Evolutionary conservation across 768 basidiomycete species (phyloP).

Genomic region (Boletus patriciae): DNA sequence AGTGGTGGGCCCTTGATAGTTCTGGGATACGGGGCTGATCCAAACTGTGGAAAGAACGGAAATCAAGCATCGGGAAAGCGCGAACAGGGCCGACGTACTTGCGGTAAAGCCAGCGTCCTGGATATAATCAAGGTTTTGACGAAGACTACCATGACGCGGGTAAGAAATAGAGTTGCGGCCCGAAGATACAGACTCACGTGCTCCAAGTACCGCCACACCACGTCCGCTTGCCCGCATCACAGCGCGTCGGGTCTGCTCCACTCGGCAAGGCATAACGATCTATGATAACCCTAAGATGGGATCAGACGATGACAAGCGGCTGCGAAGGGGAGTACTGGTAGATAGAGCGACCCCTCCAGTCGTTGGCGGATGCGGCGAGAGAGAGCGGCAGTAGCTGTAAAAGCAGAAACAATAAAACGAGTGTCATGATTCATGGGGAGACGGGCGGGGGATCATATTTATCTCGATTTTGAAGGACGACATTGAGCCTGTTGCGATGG

Average conservation of each 20-base stretch:
- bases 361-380: constrained; percentile 10
- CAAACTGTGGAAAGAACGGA: constrained; percentile 51
- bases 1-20: constrained; percentile 68
- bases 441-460: not conserved
- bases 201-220: constrained; percentile 21
- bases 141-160: constrained; percentile 46
- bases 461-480: not conserved
- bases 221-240: constrained; percentile 13
- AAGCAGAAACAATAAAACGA: constrained; percentile 2
- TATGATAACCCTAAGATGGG: constrained; percentile 4
- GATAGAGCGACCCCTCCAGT: constrained; percentile 18
- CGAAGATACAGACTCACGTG: constrained; percentile 1
- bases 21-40: constrained; percentile 82
- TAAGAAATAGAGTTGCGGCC: not conserved
- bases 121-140: constrained; percentile 81
- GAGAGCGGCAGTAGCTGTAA: not conserved
- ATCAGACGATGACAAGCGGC: not conserved
- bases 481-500: no score
- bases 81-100: constrained; percentile 36
- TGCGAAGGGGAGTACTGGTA: constrained; percentile 6
- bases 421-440: constrained; percentile 1
- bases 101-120: constrained; percentile 82
- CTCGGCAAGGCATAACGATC: constrained; percentile 15
- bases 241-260: constrained; percentile 7
- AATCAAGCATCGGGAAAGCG: not conserved